Evolutionary conservation across 202 grass and related monocot species (phyloP).

Genomic region (Hordeum pubiflorum): DNA sequence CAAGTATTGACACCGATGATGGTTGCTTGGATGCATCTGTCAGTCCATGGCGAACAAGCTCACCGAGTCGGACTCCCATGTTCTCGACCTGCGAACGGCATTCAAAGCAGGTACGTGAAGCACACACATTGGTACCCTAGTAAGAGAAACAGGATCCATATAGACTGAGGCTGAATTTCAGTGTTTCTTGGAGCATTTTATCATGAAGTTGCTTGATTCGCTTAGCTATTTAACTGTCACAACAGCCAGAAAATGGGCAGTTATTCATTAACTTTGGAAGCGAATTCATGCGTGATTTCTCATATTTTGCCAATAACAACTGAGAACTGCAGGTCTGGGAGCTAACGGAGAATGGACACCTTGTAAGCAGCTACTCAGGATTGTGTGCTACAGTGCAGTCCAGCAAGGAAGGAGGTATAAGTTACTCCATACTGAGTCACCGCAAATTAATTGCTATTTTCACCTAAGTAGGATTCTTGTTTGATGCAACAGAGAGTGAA

Average conservation of each 20-base stretch:
- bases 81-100: slow-evolving; percentile 58
- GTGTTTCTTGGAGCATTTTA: neutral
- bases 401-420: slow-evolving; percentile 24
- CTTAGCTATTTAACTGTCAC: neutral
- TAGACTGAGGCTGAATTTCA: neutral
- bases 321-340: slow-evolving; percentile 71
- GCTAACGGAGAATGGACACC: slow-evolving; percentile 70
- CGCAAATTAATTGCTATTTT: neutral
- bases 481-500: slow-evolving; percentile 1
- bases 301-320: slow-evolving; percentile 12
- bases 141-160: neutral
- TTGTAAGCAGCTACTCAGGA: slow-evolving; percentile 75
- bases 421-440: neutral
- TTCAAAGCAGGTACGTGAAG: slow-evolving; percentile 52
- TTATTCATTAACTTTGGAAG: neutral
- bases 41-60: neutral
- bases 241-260: neutral
- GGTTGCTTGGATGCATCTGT: slow-evolving; percentile 58
- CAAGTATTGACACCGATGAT: neutral
- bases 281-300: neutral
- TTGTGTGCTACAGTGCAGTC: slow-evolving; percentile 57
- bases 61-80: slow-evolving; percentile 18
- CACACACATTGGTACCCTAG: neutral
- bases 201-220: neutral
- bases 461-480: neutral